Base-by-base conservation (phyloP, 257 asterid species). In the Prunella vulgaris region DNA sequence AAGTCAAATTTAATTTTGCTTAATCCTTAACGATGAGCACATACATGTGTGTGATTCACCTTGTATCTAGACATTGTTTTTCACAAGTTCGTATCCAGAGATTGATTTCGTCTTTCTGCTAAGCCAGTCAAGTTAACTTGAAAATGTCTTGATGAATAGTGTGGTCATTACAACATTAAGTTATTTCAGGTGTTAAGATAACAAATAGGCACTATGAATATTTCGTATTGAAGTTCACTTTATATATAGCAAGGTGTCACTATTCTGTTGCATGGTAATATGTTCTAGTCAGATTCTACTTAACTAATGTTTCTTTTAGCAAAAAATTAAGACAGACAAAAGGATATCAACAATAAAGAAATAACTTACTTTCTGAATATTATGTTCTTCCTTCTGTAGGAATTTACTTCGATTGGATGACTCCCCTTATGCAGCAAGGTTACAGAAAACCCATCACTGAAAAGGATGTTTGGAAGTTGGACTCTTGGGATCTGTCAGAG, bases 401-500 rank as follows among this genome's bases (percentile, higher is more conserved):
- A 74, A 84, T 89, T 68, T 83, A 79, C 80, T 87, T 92, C 73
- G 77, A 85, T 59, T 92, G 98, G 98, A 84, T 89, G 88, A 89
- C 88, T 66, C 96, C 98, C 74, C 87, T 92, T 44, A 87, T 92
- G 98, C 79, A 66, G 71, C 88, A 74, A 82, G 96, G 98, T 60
- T 87, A 82, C 70, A 84, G 63, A 79, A 82, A 78, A 73, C 98
- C 95, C 75, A 84, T 92, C 66, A 86, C 89, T 0, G 95, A 84
- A 61, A 89, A 85, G 80, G 95, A 89, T 71, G 87, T 89, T 17
- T 92, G 98, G 98, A 84, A 83, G 80, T 78, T 92, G 78, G 98
- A 89, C 68, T 69, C 92, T 0, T 89, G 98, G 98, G 98, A 92
- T 84, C 86, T 73, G 78, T 79, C 92, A 0, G 90, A 92, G 73